Evolutionary conservation across 306 rosid species (phyloP).

Genomic region (Lathyrus sativus): DNA sequence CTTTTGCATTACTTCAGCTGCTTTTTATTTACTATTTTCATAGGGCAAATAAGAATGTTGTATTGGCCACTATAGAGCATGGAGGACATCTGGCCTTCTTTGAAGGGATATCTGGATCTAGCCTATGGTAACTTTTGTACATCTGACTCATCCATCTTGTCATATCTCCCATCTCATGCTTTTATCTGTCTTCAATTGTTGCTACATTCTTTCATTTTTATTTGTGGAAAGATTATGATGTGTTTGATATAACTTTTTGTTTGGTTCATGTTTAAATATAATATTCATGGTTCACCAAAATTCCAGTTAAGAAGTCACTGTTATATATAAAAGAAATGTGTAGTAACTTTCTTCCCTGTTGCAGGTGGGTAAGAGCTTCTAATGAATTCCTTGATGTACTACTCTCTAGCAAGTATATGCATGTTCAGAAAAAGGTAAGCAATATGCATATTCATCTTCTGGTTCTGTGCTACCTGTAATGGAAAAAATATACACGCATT

Average conservation of each 20-base stretch:
- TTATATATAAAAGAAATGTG: neutral
- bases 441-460: slow-evolving; percentile 14
- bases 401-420: slow-evolving; percentile 60
- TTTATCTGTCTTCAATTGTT: slow-evolving; percentile 1
- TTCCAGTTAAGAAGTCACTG: slow-evolving; percentile 5
- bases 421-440: slow-evolving; percentile 72
- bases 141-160: slow-evolving; percentile 29
- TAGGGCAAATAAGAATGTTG: slow-evolving; percentile 70
- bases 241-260: slow-evolving; percentile 17
- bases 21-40: slow-evolving; percentile 29
- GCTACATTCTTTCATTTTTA: neutral
- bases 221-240: neutral
- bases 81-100: slow-evolving; percentile 89
- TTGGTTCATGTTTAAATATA: slow-evolving; percentile 28
- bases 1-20: slow-evolving; percentile 12
- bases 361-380: slow-evolving; percentile 92
- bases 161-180: neutral
- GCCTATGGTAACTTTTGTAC: slow-evolving; percentile 64
- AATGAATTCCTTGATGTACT: slow-evolving; percentile 69
- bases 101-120: slow-evolving; percentile 81
- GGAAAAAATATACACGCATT: neutral
- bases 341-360: slow-evolving; percentile 28
- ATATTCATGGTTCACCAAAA: slow-evolving; percentile 2
- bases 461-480: slow-evolving; percentile 16
- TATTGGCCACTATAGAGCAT: slow-evolving; percentile 70